phyloP scores from a whole-genome alignment of 2,329 filamentous ascomycete genomes.

The Pyrenophora tritici-repentis region DNA sequence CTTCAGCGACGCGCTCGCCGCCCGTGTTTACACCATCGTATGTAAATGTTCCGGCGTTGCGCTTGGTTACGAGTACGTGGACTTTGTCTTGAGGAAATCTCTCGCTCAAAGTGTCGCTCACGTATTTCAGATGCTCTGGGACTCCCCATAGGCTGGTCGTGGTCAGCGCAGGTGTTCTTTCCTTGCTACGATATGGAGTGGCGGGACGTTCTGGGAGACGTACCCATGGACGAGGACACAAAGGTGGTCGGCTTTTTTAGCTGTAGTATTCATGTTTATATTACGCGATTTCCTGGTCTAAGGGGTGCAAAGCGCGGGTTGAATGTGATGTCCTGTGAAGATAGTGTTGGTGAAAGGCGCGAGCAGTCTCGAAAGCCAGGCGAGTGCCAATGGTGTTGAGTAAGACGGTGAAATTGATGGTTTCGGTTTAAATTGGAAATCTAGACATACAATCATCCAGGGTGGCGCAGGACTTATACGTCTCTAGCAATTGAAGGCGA shows the following conservation, averaged over 20 bases:
- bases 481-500: too few species aligned
- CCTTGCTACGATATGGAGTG: conserved; percentile 3
- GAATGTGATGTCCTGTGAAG: conserved; percentile 20
- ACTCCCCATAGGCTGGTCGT: conserved; percentile 74
- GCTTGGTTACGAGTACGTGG: conserved; percentile 72
- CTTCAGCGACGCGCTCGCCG: conserved; percentile 67
- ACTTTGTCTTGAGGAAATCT: conserved; percentile 66
- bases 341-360: conserved; percentile 24
- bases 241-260: conserved; percentile 63
- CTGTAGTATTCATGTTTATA: not conserved
- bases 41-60: conserved; percentile 72
- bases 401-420: not conserved
- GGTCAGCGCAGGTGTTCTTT: conserved; percentile 17
- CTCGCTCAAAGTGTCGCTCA: conserved; percentile 68
- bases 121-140: conserved; percentile 70
- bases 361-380: conserved; percentile 7
- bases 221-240: conserved; percentile 79
- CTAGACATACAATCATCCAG: too few species aligned
- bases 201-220: conserved; percentile 32
- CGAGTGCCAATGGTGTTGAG: conserved; percentile 1
- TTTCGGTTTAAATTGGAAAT: not conserved
- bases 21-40: conserved; percentile 72
- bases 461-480: too few species aligned
- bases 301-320: not conserved
- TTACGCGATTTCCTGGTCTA: too few species aligned